Conservation (phyloP, 1,284 basidiomycete species). For the Ustilago nuda region DNA sequence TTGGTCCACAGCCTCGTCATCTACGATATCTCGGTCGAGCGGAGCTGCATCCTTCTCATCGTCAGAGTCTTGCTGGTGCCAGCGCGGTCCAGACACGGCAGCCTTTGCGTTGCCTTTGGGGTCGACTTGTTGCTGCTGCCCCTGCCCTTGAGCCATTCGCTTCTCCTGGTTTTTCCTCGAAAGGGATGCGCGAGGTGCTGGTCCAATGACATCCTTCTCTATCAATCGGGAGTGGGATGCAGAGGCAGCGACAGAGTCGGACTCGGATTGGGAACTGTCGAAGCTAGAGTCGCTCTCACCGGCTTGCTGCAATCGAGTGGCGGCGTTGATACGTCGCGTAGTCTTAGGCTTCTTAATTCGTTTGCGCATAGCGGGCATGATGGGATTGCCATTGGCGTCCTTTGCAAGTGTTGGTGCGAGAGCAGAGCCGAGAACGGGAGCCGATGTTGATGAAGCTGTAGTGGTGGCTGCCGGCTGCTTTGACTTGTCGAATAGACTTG, state of each 20-base stretch:
- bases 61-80: constrained; percentile 38
- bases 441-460: constrained; percentile 10
- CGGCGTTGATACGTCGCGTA: constrained; percentile 43
- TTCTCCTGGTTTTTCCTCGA: constrained; percentile 43
- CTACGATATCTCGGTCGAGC: constrained; percentile 14
- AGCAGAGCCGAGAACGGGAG: constrained; percentile 26
- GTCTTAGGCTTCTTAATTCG: constrained; percentile 40
- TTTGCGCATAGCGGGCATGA: constrained; percentile 57
- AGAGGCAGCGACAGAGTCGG: constrained; percentile 23
- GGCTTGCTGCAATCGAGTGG: constrained; percentile 30
- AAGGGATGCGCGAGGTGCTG: constrained; percentile 39
- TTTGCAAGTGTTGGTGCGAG: constrained; percentile 47
- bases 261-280: constrained; percentile 58
- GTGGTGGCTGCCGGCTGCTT: constrained; percentile 12
- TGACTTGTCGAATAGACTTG: constrained; percentile 45
- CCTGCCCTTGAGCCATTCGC: constrained; percentile 6
- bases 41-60: constrained; percentile 11
- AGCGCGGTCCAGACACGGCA: constrained; percentile 18
- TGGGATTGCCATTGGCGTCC: constrained; percentile 56
- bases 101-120: constrained; percentile 40
- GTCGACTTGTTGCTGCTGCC: constrained; percentile 1
- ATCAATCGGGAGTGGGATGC: constrained; percentile 8
- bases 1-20: constrained; percentile 12
- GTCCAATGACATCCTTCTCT: constrained; percentile 27
- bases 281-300: constrained; percentile 55